phyloP scores from a whole-genome alignment of 2,329 filamentous ascomycete species.

The Aspergillus neotritici region DNA sequence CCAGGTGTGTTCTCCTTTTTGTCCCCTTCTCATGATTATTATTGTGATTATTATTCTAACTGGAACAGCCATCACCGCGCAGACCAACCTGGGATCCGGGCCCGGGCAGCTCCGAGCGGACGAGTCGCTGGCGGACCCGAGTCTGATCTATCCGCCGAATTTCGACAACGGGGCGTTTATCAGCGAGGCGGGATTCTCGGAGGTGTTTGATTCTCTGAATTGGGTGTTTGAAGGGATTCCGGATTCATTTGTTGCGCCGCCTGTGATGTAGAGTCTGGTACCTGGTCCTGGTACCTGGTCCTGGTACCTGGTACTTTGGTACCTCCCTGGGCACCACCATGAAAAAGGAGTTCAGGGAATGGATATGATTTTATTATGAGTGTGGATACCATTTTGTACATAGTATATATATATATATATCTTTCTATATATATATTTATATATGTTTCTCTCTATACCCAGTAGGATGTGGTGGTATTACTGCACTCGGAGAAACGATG shows the following conservation, averaged over 20 bases:
- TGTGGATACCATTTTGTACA: too few species aligned
- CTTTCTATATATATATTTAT: not conserved
- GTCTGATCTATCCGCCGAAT: constrained; percentile 29
- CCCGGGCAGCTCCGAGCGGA: constrained; percentile 22
- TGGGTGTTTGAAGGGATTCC: constrained; percentile 86
- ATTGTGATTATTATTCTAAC: constrained; percentile 17
- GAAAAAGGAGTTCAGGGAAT: not conserved
- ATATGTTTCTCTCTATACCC: not conserved
- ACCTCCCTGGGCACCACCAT: too few species aligned
- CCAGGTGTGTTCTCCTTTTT: constrained; percentile 50
- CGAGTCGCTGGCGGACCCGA: constrained; percentile 26
- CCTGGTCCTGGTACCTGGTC: too few species aligned
- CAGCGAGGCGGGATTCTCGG: constrained; percentile 51
- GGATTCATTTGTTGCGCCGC: constrained; percentile 49
- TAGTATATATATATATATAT: constrained; percentile 1
- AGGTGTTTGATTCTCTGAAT: constrained; percentile 82
- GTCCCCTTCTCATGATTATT: constrained; percentile 3
- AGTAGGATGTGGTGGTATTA: not conserved
- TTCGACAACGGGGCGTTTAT: constrained; percentile 36
- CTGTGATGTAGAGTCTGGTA: constrained; percentile 32
- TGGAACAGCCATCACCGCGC: constrained; percentile 20
- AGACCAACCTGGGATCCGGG: constrained; percentile 33
- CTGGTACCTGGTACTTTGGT: too few species aligned
- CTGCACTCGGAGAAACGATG: not conserved
- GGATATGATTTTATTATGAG: too few species aligned